Evolutionary conservation across 202 grass and related monocot genomes (phyloP), one percentile per base, ranked within the genome.

Genomic region (Carex arenaria): DNA sequence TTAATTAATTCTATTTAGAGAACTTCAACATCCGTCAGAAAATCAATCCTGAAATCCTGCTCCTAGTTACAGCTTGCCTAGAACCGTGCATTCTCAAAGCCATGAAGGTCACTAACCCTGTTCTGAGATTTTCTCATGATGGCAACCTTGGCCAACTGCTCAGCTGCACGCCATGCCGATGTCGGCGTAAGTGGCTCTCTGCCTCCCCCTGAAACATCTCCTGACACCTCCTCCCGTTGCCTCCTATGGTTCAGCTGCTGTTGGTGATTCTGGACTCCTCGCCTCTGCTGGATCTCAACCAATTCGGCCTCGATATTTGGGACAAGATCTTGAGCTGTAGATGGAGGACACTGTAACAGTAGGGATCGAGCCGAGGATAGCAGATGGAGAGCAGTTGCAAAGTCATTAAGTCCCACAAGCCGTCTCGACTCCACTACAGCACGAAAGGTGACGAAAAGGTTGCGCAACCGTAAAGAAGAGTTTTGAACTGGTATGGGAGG

Each of bases 131-230:
- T 99, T 19, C 96, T 87, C 91, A 94, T 92, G 69, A 99, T 92
- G 14, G 96, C 96, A 88, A 96, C 93, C 93, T 96, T 99, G 0
- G 96, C 96, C 78, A 99, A 86, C 88, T 99, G 93, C 88, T 99
- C 96, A 61, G 96, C 96, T 6, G 93, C 93, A 31, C 96, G 91
- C 93, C 96, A 96, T 32, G 96, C 93, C 0, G 96, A 99, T 20
- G 96, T 99, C 1, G 96, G 96, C 43, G 96, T 99, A 80, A 94
- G 67, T 3, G 88, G 84, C 34, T 95, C 89, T 3, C 80, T 90
- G 0, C 92, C 86, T 63, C 86, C 91, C 0, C 54, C 85, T 0
- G 86, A 49, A 20, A 88, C 64, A 0, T 61, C 22, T 4, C 26
- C 85, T 1, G 66, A 57, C 1, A 65, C 64, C 47, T 70, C 64